These are phyloP conservation scores for Elsinoe fawcettii DNA, from an alignment of 2,329 filamentous ascomycete species.

Conservation along the genomic window DNA sequence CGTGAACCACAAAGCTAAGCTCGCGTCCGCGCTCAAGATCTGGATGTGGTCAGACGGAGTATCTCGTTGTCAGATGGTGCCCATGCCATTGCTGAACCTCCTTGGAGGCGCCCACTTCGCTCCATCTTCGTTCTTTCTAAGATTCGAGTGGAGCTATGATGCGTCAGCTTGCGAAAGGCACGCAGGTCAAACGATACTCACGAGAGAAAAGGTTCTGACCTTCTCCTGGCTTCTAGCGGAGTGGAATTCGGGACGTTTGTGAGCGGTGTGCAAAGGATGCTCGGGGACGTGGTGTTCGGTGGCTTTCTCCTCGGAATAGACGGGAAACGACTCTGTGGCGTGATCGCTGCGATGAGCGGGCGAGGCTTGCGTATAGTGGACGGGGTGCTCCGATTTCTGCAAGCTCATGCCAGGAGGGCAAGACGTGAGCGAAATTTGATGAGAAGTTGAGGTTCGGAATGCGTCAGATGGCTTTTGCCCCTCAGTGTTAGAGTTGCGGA, in stretches of 20 bases:
- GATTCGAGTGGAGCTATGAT: constrained; percentile 7
- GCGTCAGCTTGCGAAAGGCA: background rate
- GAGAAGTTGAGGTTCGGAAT: background rate
- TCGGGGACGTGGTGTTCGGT: constrained; percentile 2
- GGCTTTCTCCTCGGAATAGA: constrained; percentile 3
- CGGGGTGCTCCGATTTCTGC: constrained; percentile 13
- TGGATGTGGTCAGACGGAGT: background rate
- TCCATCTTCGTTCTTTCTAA: constrained; percentile 14
- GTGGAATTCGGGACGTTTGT: background rate
- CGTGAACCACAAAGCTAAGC: constrained; percentile 49
- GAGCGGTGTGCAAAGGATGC: background rate
- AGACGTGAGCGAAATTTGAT: background rate
- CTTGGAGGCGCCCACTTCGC: constrained; percentile 13
- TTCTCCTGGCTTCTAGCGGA: constrained; percentile 13
- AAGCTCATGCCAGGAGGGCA: constrained; percentile 13
- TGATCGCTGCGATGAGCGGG: background rate
- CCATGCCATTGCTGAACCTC: constrained; percentile 13
- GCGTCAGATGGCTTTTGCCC: background rate
- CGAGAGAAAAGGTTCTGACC: constrained; percentile 13
- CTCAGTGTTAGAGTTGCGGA: background rate
- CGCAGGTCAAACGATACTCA: background rate
- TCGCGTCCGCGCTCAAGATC: constrained; percentile 8
- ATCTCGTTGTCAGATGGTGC: background rate
- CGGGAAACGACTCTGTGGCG: background rate
- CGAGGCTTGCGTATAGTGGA: background rate